Evolutionary conservation across 148 eudicot species (phyloP).

Genomic region (Arctostaphylos glauca): DNA sequence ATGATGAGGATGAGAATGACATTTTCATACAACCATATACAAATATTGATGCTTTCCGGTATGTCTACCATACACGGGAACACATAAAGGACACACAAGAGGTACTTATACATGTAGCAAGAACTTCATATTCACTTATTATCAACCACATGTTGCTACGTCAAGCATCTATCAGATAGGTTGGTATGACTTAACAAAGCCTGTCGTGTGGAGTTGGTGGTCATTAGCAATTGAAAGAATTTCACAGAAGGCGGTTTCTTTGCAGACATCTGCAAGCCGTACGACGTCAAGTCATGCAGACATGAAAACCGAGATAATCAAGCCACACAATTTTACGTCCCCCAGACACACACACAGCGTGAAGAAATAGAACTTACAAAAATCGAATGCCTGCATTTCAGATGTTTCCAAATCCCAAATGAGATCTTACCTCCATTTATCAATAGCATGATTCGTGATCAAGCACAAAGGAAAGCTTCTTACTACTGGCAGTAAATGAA

Average conservation of each 20-base stretch:
- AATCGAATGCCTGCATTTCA: neutral
- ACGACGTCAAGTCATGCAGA: neutral
- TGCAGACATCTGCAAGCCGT: neutral
- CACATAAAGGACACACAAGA: neutral
- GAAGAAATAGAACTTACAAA: neutral
- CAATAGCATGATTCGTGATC: neutral
- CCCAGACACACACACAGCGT: neutral
- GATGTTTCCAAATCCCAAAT: neutral
- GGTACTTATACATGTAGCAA: neutral
- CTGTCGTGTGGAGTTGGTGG: neutral
- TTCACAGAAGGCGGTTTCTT: neutral
- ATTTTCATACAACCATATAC: neutral
- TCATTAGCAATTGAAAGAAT: constrained; percentile 3
- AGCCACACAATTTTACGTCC: constrained; percentile 5
- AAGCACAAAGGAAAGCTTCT: neutral
- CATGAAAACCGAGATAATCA: neutral
- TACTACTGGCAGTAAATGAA: neutral
- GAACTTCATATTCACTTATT: neutral
- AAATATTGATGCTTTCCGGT: neutral
- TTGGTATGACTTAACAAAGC: neutral
- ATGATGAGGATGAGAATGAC: neutral
- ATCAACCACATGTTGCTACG: neutral
- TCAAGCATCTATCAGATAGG: neutral
- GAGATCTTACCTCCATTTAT: neutral
- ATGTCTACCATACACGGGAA: neutral